phyloP scores from a whole-genome alignment of 768 basidiomycete species.

The Leccinum pellstonianum region DNA sequence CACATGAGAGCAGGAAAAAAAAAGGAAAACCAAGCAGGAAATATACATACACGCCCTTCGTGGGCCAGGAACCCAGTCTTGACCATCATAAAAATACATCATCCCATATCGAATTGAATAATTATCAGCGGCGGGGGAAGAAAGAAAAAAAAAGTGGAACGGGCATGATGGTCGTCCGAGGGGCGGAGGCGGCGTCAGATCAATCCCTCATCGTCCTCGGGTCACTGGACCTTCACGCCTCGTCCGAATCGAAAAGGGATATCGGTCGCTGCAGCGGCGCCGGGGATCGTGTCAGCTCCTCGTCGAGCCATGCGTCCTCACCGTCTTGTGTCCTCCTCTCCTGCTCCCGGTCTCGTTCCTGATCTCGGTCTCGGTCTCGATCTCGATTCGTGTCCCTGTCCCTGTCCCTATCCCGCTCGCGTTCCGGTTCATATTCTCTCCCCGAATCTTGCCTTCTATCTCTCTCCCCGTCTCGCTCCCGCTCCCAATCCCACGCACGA shows the following conservation, averaged over 20 bases:
- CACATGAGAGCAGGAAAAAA: not conserved
- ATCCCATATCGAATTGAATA: slow-evolving; percentile 4
- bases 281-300: slow-evolving; percentile 23
- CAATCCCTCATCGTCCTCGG: not conserved
- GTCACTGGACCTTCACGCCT: not conserved
- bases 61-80: not conserved
- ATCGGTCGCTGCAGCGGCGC: slow-evolving; percentile 31
- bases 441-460: not conserved
- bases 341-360: not conserved
- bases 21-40: not conserved
- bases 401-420: not conserved
- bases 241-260: slow-evolving; percentile 32
- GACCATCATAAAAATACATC: slow-evolving; percentile 4
- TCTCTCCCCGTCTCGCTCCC: not conserved
- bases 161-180: not conserved
- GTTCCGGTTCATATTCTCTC: slow-evolving; percentile 1
- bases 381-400: not conserved
- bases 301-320: slow-evolving; percentile 8
- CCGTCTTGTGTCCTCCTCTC: not conserved
- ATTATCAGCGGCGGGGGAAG: not conserved
- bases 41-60: not conserved
- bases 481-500: slow-evolving; percentile 3
- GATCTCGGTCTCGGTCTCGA: not conserved
- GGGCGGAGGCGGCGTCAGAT: not conserved
- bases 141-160: not conserved